Evolutionary conservation across 1,139 yeast genomes (phyloP), one percentile per base, ranked within the genome.

Genomic region (Candida sanyaensis): DNA sequence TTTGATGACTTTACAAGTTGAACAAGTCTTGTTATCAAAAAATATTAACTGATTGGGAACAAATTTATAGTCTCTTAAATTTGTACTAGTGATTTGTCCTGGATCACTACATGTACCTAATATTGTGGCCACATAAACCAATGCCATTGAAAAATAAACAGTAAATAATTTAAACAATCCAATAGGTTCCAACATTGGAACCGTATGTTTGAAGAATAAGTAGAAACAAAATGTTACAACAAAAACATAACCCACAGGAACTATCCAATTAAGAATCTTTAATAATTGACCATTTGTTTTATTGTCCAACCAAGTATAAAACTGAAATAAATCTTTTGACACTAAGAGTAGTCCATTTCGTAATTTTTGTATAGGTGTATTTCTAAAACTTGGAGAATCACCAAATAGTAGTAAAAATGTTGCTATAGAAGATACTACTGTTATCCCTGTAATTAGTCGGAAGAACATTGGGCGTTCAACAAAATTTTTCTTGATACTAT

Each of bases 1-100:
- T 57, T 90, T 92, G 5, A 66, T 62, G n/a, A 76, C 56, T 2
- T 73, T 65, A 62, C 99, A 93, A 0, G 97, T 88, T 4, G 64
- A 48, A 54, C 80, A 75, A 3, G 47, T 45, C 42, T 62, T 63
- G 30, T 63, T 67, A 7, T 77, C 69, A 58, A 79, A 79, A 63
- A 78, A 90, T 23, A 89, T 76, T 34, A 89, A 63, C 17, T 76
- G 71, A 63, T 91, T 91, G 24, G 51, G 47, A 1, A 27, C 31
- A 23, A 39, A 52, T 1, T 42, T 43, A 33, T 52, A 52, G 9
- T 23, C 6, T 24, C 36, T 36, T 26, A 47, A 11, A 53, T 66
- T 75, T n/a, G 29, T 26, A 9, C 41, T 12, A 50, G 56, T 57
- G 33, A 55, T 65, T 44, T 42, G 53, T 0, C 91, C 92, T 0